Percentiles rank a stretch among this genome's conserved stretches.
These are phyloP conservation scores for Holtermannia corniformis DNA, from an alignment of 768 basidiomycete genomes.

Conservation along the genomic window DNA sequence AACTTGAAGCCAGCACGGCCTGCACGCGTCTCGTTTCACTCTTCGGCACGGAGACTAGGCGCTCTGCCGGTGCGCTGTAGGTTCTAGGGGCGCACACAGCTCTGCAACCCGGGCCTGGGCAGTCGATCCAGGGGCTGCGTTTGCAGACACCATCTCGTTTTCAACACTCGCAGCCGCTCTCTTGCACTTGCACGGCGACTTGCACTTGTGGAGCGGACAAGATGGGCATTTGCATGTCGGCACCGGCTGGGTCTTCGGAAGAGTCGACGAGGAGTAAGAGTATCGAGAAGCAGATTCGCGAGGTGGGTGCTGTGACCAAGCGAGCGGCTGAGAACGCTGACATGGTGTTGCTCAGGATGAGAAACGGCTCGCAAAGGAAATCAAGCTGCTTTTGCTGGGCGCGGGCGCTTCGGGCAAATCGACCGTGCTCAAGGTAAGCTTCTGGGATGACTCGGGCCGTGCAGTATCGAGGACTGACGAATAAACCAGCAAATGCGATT, in stretches of 20 bases:
- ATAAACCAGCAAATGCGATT: slow-evolving; percentile 79
- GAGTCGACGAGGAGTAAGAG: slow-evolving; percentile 54
- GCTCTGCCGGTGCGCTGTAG: no score
- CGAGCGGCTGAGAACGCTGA: background rate
- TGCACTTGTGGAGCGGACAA: no score
- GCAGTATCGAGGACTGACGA: slow-evolving; percentile 4
- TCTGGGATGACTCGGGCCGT: background rate
- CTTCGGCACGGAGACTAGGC: no score
- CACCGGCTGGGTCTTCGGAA: slow-evolving; percentile 52
- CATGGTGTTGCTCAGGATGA: slow-evolving; percentile 52
- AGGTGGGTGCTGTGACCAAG: slow-evolving; percentile 26
- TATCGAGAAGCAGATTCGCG: slow-evolving; percentile 56
- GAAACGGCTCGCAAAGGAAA: slow-evolving; percentile 51
- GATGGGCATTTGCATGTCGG: slow-evolving; percentile 76
- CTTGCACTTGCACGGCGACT: no score
- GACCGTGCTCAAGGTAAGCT: slow-evolving; percentile 68
- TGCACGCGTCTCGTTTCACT: no score
- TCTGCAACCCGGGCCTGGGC: no score
- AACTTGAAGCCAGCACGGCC: no score
- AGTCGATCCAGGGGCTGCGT: no score
- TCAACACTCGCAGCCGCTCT: no score
- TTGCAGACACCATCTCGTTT: no score
- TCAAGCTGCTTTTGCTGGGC: slow-evolving; percentile 75
- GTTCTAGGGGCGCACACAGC: no score
- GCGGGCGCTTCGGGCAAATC: slow-evolving; percentile 92